A percentile compares a stretch with the other conserved stretches of the same genome.
Evolutionary conservation across 164 flowering plant species (phyloP).

Genomic region (Piper longum): DNA sequence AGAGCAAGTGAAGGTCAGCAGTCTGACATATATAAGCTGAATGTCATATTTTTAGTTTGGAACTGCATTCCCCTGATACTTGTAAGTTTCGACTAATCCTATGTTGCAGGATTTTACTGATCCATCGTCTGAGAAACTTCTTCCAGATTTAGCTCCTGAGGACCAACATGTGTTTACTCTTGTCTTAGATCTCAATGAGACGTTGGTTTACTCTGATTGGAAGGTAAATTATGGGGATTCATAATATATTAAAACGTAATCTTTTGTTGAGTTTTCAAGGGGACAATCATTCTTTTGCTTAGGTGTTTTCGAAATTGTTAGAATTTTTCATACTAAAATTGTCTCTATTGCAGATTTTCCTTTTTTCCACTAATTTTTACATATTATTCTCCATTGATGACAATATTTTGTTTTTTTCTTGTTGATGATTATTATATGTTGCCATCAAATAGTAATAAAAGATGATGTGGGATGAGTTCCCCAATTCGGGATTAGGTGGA

Average conservation of each 20-base stretch:
- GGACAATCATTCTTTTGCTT: too few relatives aligned
- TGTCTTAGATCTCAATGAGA: constrained; percentile 87
- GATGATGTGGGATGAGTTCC: too few relatives aligned
- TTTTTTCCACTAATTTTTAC: too few relatives aligned
- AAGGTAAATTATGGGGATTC: constrained; percentile 30
- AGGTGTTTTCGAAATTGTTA: too few relatives aligned
- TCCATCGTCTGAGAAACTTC: constrained; percentile 88
- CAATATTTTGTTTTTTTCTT: too few relatives aligned
- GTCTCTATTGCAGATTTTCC: too few relatives aligned
- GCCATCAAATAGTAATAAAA: too few relatives aligned
- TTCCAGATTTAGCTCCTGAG: constrained; percentile 80
- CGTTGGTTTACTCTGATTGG: constrained; percentile 80
- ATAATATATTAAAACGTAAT: background rate
- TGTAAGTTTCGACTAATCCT: background rate
- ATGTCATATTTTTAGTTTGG: background rate
- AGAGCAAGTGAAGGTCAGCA: constrained; percentile 64
- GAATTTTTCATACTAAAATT: too few relatives aligned
- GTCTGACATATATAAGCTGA: background rate
- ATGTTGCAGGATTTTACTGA: constrained; percentile 62
- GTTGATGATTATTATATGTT: too few relatives aligned
- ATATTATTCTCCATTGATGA: too few relatives aligned
- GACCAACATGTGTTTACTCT: constrained; percentile 82
- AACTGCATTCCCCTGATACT: background rate
- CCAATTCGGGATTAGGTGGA: too few relatives aligned
- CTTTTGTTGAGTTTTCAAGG: too few relatives aligned